Percentiles rank a stretch among this genome's conserved stretches.
Conservation (phyloP, 805 yeast genomes). For the Teunomyces funiuensis region DNA sequence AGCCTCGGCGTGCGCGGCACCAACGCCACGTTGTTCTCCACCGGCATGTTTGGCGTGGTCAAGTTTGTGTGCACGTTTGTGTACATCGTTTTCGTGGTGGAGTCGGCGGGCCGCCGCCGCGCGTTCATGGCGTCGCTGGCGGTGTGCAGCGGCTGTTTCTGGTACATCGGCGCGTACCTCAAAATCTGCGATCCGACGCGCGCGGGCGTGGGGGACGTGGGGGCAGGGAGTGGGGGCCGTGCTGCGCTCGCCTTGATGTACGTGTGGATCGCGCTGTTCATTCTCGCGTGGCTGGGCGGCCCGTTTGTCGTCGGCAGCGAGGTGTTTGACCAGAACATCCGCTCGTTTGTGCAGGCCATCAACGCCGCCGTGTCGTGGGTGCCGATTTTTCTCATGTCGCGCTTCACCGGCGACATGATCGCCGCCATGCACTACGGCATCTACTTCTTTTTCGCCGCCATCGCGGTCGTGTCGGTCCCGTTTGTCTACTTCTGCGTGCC, state of each 20-base stretch:
- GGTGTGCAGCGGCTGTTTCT: constrained; percentile 35
- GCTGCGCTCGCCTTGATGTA: constrained; percentile 43
- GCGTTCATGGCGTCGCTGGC: constrained; percentile 37
- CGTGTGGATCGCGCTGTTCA: constrained; percentile 42
- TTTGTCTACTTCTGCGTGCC: constrained; percentile 39
- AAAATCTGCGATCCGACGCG: constrained; percentile 34
- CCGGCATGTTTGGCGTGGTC: constrained; percentile 42
- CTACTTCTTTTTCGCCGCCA: constrained; percentile 36
- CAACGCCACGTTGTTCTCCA: constrained; percentile 36
- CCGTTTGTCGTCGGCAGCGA: constrained; percentile 42
- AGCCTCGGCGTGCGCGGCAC: constrained; percentile 39
- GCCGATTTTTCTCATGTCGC: constrained; percentile 37
- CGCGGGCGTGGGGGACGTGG: constrained; percentile 33
- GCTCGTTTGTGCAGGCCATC: constrained; percentile 41
- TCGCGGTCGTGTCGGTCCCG: constrained; percentile 34
- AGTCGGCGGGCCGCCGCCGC: constrained; percentile 34
- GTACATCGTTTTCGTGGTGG: constrained; percentile 36
- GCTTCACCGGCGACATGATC: constrained; percentile 36
- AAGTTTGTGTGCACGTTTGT: constrained; percentile 35
- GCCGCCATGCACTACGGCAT: constrained; percentile 35
- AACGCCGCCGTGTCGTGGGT: constrained; percentile 43
- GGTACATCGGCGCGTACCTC: constrained; percentile 40
- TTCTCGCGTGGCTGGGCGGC: constrained; percentile 42
- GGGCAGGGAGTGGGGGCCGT: constrained; percentile 39
- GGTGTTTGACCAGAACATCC: constrained; percentile 39